phyloP scores from a whole-genome alignment of 2,329 filamentous ascomycete species.

The Thelonectria blattea region DNA sequence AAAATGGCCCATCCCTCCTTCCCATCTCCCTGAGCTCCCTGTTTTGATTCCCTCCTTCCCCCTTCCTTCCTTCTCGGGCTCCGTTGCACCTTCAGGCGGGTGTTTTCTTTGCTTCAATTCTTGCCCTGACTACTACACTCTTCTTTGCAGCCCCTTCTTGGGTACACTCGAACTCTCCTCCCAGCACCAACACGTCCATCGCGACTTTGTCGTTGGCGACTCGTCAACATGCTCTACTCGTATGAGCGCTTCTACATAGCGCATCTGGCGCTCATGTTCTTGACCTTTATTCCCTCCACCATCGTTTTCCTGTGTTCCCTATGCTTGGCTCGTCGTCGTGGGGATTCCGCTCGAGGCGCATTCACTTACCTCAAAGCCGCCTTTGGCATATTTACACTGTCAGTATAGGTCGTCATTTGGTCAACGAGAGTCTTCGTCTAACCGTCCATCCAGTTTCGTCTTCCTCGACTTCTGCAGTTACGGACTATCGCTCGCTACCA shows the following conservation, averaged over 20 bases:
- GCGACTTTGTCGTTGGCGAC: not conserved
- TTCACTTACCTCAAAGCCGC: conserved; percentile 35
- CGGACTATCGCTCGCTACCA: conserved; percentile 18
- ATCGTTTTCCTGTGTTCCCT: conserved; percentile 32
- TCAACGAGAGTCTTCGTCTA: no score
- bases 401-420: conserved; percentile 2
- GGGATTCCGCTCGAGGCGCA: conserved; percentile 35
- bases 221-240: conserved; percentile 1
- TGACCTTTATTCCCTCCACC: conserved; percentile 26
- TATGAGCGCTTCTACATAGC: conserved; percentile 20
- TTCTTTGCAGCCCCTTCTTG: not conserved
- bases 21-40: not conserved
- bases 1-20: conserved; percentile 18
- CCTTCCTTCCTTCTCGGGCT: not conserved
- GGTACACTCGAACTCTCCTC: not conserved
- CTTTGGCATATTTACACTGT: conserved; percentile 36
- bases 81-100: not conserved
- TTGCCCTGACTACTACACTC: not conserved
- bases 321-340: conserved; percentile 29
- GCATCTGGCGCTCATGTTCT: conserved; percentile 21
- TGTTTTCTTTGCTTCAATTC: not conserved
- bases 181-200: not conserved
- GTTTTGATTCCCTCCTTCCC: not conserved
- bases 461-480: conserved; percentile 28
- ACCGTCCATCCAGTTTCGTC: conserved; percentile 24